These are phyloP conservation scores for Botryotinia narcissicola DNA, from an alignment of 2,329 filamentous ascomycete species.

Conservation along the genomic window DNA sequence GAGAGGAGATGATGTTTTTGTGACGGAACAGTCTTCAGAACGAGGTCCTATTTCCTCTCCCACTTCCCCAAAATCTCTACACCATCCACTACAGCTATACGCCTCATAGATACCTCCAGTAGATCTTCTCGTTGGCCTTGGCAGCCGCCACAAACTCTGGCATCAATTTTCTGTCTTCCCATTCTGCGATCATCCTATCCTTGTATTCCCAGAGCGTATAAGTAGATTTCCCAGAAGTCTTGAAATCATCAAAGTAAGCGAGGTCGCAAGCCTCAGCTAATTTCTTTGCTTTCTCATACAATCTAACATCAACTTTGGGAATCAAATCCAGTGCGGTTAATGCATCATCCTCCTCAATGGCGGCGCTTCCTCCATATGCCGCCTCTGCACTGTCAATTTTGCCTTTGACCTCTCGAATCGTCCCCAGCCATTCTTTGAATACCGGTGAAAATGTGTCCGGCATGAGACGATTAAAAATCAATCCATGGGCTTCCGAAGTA, in stretches of 20 bases:
- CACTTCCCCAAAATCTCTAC: not conserved
- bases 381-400: not conserved
- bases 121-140: not conserved
- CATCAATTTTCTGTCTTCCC: not conserved
- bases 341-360: not conserved
- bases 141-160: not conserved
- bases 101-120: not conserved
- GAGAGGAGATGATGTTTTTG: not conserved
- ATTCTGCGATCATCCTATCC: not conserved
- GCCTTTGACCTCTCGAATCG: not conserved
- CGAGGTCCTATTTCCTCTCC: fast-evolving
- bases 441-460: not conserved
- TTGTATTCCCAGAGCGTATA: not conserved
- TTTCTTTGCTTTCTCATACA: not conserved
- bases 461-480: not conserved
- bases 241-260: not conserved
- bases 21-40: not conserved
- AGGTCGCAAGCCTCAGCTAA: not conserved
- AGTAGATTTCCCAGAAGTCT: not conserved
- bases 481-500: not conserved
- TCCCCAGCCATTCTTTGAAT: not conserved
- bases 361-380: not conserved
- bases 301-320: not conserved
- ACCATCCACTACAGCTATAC: not conserved
- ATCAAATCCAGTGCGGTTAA: not conserved